phyloP scores from a whole-genome alignment of 805 yeast species.

The Hanseniaspora lachancei region DNA sequence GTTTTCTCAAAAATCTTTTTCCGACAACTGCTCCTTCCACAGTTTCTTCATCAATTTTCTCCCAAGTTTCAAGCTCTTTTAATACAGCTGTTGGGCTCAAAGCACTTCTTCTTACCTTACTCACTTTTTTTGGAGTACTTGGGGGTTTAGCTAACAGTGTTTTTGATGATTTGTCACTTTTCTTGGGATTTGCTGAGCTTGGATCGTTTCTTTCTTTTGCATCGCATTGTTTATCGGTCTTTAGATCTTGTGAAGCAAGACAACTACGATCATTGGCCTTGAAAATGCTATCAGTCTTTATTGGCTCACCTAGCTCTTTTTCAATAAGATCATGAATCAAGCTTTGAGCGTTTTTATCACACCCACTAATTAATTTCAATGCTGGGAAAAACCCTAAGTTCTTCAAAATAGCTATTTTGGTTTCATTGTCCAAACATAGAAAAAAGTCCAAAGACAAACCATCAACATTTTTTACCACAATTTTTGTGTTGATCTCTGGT shows the following conservation, averaged over 20 bases:
- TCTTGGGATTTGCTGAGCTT: no score
- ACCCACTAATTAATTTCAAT: neutral
- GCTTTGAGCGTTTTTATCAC: neutral
- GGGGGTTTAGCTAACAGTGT: neutral
- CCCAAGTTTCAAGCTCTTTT: neutral
- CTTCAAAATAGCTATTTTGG: constrained; percentile 1
- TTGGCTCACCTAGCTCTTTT: neutral
- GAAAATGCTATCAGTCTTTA: neutral
- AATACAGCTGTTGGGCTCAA: neutral
- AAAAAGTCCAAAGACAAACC: neutral
- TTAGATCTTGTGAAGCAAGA: no score
- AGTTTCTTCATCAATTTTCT: neutral
- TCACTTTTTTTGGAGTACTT: neutral
- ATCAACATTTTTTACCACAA: neutral
- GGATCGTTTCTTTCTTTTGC: no score
- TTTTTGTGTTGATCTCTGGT: neutral
- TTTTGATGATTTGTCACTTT: no score
- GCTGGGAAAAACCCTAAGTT: neutral
- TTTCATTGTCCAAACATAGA: neutral
- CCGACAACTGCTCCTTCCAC: neutral
- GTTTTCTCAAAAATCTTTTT: neutral
- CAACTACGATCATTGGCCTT: neutral
- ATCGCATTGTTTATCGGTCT: no score
- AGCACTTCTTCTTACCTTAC: neutral
- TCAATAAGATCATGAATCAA: neutral